Base-by-base conservation (phyloP, 352 stramenopile species). In the Pythium graminicola region DNA sequence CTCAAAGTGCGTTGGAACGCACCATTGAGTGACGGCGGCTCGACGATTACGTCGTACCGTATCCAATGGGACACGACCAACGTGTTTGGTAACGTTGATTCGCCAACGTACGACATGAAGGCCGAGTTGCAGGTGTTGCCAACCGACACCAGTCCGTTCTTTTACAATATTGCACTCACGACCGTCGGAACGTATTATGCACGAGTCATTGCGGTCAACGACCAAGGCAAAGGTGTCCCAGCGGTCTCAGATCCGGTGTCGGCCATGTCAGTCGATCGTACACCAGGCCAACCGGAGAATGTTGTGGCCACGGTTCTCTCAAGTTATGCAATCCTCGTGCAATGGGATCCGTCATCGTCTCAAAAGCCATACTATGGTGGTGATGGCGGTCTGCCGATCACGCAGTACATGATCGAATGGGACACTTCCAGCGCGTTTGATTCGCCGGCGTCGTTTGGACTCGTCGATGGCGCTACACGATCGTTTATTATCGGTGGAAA, bases 391-490 rank as follows among this genome's bases (percentile, higher is more conserved):
- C 73, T 91, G 17, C 65, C 85, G 6, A 96, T 98, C 36, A 94
- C 91, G 22, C 81, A 97, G 45, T 99, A 98, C 69, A 85, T 98
- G 65, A 72, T 99, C 17, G 94, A 99, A 57, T 98, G 95, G 95
- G 91, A 97, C 61, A 81, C 50, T 28, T 91, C 82, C 32, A 53
- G 59, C 13, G 69, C 83, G 10, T 98, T 98, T 65, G 85, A 95
- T 46, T 95, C 89, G 1, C 91, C 93, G 2, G 74, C 89, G 41
- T 66, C 72, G 8, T 93, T 75, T 45, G 80, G 66, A 0, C 49
- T 93, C 16, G 77, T 92, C 2, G 60, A 59, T 41, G 76, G 72
- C 0, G 56, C 60, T 0, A 66, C 58, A 14, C 72, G 62, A 3
- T 77, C 67, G 8, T 97, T 91, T 46, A 70, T 88, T 31, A 97